Percentiles rank a stretch among this genome's conserved stretches.
Evolutionary conservation across 306 rosid genomes (phyloP).

Genomic region (Ormosia emarginata): DNA sequence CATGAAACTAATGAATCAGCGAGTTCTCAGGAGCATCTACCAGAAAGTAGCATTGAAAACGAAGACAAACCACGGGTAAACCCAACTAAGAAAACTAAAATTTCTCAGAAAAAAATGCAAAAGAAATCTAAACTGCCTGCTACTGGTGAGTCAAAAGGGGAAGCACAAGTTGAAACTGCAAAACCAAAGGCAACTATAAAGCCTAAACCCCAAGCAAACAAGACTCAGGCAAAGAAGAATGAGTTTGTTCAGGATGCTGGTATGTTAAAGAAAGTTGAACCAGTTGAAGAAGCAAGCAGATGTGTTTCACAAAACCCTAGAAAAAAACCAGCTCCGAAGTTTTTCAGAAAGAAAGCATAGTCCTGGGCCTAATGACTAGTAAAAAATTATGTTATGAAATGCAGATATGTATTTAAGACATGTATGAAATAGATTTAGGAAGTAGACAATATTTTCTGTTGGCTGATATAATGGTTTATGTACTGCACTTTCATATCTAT

Average conservation of each 20-base stretch:
- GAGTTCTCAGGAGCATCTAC: conserved; percentile 12
- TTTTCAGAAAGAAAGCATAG: conserved; percentile 38
- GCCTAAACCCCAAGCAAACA: background rate
- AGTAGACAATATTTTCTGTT: background rate
- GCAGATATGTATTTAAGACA: background rate
- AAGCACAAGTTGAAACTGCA: conserved; percentile 4
- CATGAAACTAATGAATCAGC: conserved; percentile 18
- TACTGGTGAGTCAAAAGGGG: background rate
- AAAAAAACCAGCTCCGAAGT: conserved; percentile 25
- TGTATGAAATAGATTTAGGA: background rate
- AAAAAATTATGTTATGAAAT: background rate
- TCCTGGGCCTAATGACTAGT: background rate
- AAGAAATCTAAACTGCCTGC: conserved; percentile 4
- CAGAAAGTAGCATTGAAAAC: conserved; percentile 7
- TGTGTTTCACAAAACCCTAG: background rate
- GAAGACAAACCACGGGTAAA: conserved; percentile 16
- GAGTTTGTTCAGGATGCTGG: background rate
- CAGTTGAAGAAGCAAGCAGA: background rate
- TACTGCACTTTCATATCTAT: background rate
- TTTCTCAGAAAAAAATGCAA: background rate
- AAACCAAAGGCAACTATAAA: conserved; percentile 11
- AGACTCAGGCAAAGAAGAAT: background rate
- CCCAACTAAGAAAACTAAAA: background rate
- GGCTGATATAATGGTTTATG: background rate
- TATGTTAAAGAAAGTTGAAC: conserved; percentile 22